These are phyloP conservation scores for Nemania sp. DNA, from an alignment of 2,329 filamentous ascomycete genomes.

Conservation along the genomic window DNA sequence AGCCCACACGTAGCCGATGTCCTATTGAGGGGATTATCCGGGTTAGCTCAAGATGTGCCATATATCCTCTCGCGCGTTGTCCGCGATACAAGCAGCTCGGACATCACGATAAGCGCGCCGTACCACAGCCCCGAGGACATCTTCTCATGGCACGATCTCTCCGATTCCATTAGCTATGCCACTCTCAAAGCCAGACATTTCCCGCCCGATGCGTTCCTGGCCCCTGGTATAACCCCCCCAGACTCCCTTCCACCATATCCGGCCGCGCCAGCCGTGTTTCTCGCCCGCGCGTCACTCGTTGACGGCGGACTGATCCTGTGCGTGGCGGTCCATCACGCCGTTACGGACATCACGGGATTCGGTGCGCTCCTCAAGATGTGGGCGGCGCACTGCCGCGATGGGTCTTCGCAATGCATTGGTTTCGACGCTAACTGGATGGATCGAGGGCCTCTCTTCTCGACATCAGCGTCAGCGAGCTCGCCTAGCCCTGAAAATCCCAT, in stretches of 20 bases:
- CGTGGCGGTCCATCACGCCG: conserved; percentile 47
- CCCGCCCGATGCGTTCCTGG: conserved; percentile 42
- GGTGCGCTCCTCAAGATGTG: conserved; percentile 48
- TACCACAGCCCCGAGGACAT: conserved; percentile 42
- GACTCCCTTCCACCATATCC: conserved; percentile 41
- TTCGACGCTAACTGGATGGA: conserved; percentile 44
- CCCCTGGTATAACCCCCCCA: conserved; percentile 37
- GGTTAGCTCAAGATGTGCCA: conserved; percentile 42
- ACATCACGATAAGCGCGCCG: conserved; percentile 35
- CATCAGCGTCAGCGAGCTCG: background rate
- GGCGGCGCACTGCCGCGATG: conserved; percentile 46
- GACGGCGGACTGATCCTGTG: conserved; percentile 45
- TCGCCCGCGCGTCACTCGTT: conserved; percentile 42
- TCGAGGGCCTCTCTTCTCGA: conserved; percentile 33
- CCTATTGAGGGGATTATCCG: conserved; percentile 39
- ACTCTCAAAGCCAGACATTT: conserved; percentile 41
- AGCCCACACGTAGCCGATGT: conserved; percentile 12
- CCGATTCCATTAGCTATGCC: conserved; percentile 41
- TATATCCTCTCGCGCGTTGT: conserved; percentile 46
- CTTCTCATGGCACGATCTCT: conserved; percentile 43
- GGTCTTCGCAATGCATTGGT: conserved; percentile 27
- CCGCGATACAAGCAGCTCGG: conserved; percentile 20
- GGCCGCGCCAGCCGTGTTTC: conserved; percentile 45
- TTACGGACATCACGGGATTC: conserved; percentile 49
- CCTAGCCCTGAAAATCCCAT: no score